phyloP scores from a whole-genome alignment of 495 filamentous ascomycete genomes.

The Lophiotrema nucula region DNA sequence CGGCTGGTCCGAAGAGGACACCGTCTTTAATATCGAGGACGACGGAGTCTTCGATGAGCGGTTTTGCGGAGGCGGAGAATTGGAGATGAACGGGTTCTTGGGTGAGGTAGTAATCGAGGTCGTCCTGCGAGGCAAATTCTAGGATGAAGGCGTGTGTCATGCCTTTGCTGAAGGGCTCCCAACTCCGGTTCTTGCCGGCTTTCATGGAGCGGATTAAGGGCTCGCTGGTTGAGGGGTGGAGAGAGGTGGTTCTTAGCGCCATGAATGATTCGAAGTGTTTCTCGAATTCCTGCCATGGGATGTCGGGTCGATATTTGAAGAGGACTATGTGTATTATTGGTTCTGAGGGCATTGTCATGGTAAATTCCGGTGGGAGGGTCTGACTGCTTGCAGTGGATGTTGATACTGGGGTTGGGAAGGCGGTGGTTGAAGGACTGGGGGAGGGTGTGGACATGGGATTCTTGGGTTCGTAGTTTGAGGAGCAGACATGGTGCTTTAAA shows the following conservation, averaged over 20 bases:
- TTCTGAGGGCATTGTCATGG: background rate
- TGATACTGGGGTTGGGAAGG: no score
- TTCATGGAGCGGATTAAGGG: slow-evolving; percentile 25
- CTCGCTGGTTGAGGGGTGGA: slow-evolving; percentile 23
- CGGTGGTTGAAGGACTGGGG: no score
- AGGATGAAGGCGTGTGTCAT: slow-evolving; percentile 36
- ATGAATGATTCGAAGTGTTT: slow-evolving; percentile 24
- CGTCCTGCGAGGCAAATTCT: slow-evolving; percentile 32
- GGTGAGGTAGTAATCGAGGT: slow-evolving; percentile 36
- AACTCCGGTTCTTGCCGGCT: slow-evolving; percentile 33
- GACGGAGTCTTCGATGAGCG: slow-evolving; percentile 19
- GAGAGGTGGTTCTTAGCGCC: slow-evolving; percentile 14
- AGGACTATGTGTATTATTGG: slow-evolving; percentile 33
- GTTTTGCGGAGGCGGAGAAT: slow-evolving; percentile 18
- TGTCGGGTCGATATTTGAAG: slow-evolving; percentile 29
- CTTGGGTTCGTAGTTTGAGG: background rate
- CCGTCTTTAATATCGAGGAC: slow-evolving; percentile 16
- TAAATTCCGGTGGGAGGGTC: background rate
- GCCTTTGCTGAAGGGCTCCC: slow-evolving; percentile 31
- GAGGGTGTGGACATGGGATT: background rate
- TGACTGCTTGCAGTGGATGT: background rate
- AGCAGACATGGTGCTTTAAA: background rate
- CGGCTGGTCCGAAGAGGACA: slow-evolving; percentile 6
- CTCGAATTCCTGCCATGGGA: slow-evolving; percentile 26
- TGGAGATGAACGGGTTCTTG: slow-evolving; percentile 26